Evolutionary conservation across 345 rosid species (phyloP), one percentile per base, ranked within the genome.

Genomic region (Bruguiera gymnorhiza): DNA sequence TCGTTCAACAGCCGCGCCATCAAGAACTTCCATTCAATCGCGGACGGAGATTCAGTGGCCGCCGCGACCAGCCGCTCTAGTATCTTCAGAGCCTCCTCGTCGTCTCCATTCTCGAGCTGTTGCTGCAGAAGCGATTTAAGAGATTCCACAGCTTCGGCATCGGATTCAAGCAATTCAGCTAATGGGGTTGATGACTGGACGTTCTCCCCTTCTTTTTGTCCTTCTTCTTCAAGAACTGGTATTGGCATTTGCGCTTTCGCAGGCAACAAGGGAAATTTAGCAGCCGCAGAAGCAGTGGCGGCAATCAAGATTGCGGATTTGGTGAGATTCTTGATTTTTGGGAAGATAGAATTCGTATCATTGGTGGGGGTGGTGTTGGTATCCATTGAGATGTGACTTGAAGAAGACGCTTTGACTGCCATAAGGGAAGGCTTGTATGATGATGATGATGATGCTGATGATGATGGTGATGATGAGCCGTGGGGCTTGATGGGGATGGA

Each of bases 71-170:
- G 60, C 6, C 76, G 86, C 55, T 80, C 77, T 52, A 91, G 60
- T 13, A 87, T 60, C 39, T 66, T 69, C 8, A 89, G 78, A 67
- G 95, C 89, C 63, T 88, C 94, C 31, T 87, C 86, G 23, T 91
- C 88, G 63, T 89, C 91, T n/a, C 91, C 87, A 2, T 63, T 83
- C 69, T 89, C 90, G 16, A 92, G 88, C 87, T 89, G 88, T 63
- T 83, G 83, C 74, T 88, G 86, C 31, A 92, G 52, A 6, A 88
- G 79, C 10, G 85, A 76, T 66, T 85, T 87, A n/a, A 89, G 82
- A 6, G 85, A 76, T 32, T 83, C 81, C 18, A 83, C 55, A 18
- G 95, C 91, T 54, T 87, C 89, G 19, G 78, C 66, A 8, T 75
- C 83, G 8, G 88, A 79, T 27, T 75, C 87, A 26, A 86, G 81